These are phyloP conservation scores for Filobasidium wieringae DNA, from an alignment of 768 basidiomycete species.

Conservation along the genomic window DNA sequence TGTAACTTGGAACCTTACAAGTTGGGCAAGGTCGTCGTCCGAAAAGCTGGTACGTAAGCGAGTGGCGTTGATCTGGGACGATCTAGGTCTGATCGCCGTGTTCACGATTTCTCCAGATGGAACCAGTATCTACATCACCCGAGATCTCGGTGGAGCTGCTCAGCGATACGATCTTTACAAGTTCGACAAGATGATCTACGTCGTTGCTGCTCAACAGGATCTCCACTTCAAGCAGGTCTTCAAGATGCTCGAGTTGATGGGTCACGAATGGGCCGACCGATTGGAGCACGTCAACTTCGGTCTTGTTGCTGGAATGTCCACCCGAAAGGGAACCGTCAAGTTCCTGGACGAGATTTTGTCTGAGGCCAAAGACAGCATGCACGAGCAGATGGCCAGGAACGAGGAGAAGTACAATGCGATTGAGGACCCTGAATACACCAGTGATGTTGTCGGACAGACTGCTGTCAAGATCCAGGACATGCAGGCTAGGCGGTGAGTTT, in stretches of 20 bases:
- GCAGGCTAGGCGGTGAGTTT: constrained; percentile 70
- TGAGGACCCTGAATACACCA: constrained; percentile 69
- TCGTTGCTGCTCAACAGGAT: constrained; percentile 59
- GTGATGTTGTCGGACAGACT: constrained; percentile 77
- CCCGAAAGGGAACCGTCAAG: constrained; percentile 76
- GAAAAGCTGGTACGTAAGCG: constrained; percentile 49
- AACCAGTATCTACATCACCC: constrained; percentile 84
- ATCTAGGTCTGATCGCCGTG: neutral
- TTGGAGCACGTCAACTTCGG: constrained; percentile 73
- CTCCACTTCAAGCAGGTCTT: constrained; percentile 87
- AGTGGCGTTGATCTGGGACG: neutral
- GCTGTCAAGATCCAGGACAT: constrained; percentile 98
- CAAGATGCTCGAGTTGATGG: constrained; percentile 83
- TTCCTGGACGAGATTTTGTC: constrained; percentile 75
- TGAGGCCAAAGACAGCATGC: constrained; percentile 80
- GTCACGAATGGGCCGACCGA: constrained; percentile 67
- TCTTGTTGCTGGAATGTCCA: constrained; percentile 82
- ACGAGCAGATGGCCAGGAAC: constrained; percentile 90
- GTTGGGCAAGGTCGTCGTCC: constrained; percentile 75
- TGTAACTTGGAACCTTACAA: constrained; percentile 83
- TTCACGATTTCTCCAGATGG: constrained; percentile 50
- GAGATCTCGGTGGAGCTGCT: constrained; percentile 86
- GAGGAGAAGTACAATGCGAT: constrained; percentile 81
- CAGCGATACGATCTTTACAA: constrained; percentile 86
- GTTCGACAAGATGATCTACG: constrained; percentile 87